These are phyloP conservation scores for Neurospora hispaniola DNA, from an alignment of 495 filamentous ascomycete genomes.

Conservation along the genomic window DNA sequence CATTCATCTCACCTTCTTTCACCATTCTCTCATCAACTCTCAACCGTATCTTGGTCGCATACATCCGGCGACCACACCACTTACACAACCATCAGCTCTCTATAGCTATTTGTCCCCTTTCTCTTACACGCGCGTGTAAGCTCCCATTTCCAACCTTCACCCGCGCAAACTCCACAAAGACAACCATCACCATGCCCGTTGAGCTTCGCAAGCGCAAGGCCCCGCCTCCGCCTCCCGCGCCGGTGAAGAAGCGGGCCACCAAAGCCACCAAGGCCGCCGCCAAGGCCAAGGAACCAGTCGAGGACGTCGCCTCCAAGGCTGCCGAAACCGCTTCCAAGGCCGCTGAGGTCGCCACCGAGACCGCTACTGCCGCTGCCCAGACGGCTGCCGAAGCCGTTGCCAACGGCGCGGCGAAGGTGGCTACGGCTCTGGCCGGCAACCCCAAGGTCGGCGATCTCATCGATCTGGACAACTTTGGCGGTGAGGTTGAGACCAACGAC, in stretches of 20 bases:
- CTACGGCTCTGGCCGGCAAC: constrained; percentile 15
- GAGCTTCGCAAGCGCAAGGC: constrained; percentile 73
- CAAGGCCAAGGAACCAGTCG: constrained; percentile 26
- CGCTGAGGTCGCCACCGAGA: constrained; percentile 28
- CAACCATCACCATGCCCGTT: constrained; percentile 32
- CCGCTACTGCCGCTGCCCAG: constrained; percentile 25
- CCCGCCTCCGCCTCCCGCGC: constrained; percentile 41
- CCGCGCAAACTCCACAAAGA: neutral
- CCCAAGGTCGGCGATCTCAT: constrained; percentile 42
- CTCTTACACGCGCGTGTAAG: neutral
- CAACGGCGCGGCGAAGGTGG: constrained; percentile 11
- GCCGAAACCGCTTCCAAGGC: constrained; percentile 30
- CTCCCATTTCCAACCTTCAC: neutral
- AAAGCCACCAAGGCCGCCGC: constrained; percentile 30
- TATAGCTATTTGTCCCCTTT: neutral
- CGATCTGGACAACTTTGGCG: constrained; percentile 62
- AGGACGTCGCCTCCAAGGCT: constrained; percentile 24
- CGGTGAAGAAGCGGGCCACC: constrained; percentile 27
- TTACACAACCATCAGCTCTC: neutral
- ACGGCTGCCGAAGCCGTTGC: constrained; percentile 5
- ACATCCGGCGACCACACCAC: neutral
- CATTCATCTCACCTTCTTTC: neutral
- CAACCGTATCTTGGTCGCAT: neutral
- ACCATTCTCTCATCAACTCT: neutral
- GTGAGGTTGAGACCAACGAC: constrained; percentile 76